Evolutionary conservation across 768 basidiomycete species (phyloP).

Genomic region (Mycena chlorophos): DNA sequence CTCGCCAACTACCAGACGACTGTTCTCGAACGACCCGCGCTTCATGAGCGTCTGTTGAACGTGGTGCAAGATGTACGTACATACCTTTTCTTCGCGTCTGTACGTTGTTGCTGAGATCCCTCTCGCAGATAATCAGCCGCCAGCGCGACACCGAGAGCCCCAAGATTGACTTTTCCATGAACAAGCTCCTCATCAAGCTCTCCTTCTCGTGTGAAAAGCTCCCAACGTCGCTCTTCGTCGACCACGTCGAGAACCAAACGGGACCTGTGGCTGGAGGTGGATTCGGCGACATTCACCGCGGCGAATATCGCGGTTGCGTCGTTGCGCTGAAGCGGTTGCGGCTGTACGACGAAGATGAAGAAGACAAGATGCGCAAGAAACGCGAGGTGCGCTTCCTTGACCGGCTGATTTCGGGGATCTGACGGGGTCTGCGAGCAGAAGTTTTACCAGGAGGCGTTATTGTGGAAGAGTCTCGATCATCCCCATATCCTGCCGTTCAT

Average conservation of each 20-base stretch:
- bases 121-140: constrained; percentile 10
- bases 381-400: not conserved
- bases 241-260: constrained; percentile 4
- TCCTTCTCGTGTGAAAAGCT: constrained; percentile 3
- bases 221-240: constrained; percentile 14
- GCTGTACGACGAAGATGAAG: not conserved
- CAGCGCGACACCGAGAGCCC: not conserved
- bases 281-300: constrained; percentile 18
- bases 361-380: not conserved
- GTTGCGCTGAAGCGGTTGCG: constrained; percentile 21
- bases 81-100: not conserved
- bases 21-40: not conserved
- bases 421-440: constrained; percentile 1
- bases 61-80: constrained; percentile 12
- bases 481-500: constrained; percentile 17
- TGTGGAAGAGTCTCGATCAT: constrained; percentile 21
- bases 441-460: constrained; percentile 19
- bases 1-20: constrained; percentile 1
- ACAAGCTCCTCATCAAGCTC: constrained; percentile 14
- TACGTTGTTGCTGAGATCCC: not conserved
- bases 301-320: constrained; percentile 5
- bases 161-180: constrained; percentile 1
- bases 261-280: constrained; percentile 11
- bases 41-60: constrained; percentile 1
- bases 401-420: not conserved